phyloP scores from a whole-genome alignment of 768 basidiomycete genomes.

The Floccularia luteovirens region DNA sequence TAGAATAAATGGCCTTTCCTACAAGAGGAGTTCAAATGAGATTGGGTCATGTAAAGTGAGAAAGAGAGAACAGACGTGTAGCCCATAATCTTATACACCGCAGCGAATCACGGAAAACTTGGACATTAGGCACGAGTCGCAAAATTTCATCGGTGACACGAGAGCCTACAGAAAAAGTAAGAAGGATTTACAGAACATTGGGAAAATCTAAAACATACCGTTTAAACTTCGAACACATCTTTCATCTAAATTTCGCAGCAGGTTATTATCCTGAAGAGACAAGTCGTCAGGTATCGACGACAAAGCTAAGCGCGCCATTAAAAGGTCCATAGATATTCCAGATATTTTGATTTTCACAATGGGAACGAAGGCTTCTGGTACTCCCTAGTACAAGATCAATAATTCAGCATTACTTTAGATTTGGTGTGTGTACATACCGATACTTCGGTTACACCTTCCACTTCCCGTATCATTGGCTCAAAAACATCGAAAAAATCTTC shows the following conservation, averaged over 20 bases:
- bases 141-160: slow-evolving; percentile 95
- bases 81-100: slow-evolving; percentile 99
- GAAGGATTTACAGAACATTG: slow-evolving; percentile 3
- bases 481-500: slow-evolving; percentile 96
- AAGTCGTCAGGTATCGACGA: slow-evolving; percentile 90
- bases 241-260: slow-evolving; percentile 90
- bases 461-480: slow-evolving; percentile 77
- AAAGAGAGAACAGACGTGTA: slow-evolving; percentile 52
- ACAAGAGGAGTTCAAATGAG: slow-evolving; percentile 4
- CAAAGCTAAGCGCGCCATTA: slow-evolving; percentile 84
- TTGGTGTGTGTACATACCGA: slow-evolving; percentile 53
- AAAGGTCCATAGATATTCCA: slow-evolving; percentile 90
- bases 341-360: slow-evolving; percentile 88
- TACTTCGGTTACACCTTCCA: slow-evolving; percentile 82
- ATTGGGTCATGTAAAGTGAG: background rate
- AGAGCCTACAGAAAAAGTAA: slow-evolving; percentile 51
- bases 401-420: slow-evolving; percentile 1
- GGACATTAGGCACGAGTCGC: slow-evolving; percentile 88
- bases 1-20: slow-evolving; percentile 97
- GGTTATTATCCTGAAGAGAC: slow-evolving; percentile 83
- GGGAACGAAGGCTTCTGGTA: slow-evolving; percentile 95
- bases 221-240: slow-evolving; percentile 92
- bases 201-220: slow-evolving; percentile 34
- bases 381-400: slow-evolving; percentile 50
- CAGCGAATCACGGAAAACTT: slow-evolving; percentile 90